Evolutionary conservation across 345 rosid species (phyloP).

Genomic region (Viola odorata): DNA sequence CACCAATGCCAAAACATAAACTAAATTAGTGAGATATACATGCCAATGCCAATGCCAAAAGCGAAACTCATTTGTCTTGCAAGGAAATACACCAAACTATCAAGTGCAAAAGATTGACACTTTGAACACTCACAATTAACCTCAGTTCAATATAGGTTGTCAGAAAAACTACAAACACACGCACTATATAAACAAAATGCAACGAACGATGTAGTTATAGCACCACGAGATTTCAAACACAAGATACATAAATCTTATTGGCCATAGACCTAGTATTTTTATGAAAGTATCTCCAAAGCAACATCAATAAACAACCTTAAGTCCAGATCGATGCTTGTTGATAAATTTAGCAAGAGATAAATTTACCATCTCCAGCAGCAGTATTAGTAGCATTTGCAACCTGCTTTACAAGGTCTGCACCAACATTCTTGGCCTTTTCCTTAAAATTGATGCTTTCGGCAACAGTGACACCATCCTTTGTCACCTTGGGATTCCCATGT

Average conservation of each 20-base stretch:
- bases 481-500: slow-evolving; percentile 61
- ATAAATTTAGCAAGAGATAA: too few relatives aligned
- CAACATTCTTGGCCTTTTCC: slow-evolving; percentile 58
- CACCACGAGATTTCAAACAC: too few relatives aligned
- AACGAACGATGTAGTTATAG: too few relatives aligned
- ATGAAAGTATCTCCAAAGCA: slow-evolving; percentile 11
- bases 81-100: not conserved
- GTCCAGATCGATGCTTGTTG: slow-evolving; percentile 78
- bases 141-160: too few relatives aligned
- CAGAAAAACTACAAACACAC: too few relatives aligned
- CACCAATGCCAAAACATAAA: slow-evolving; percentile 34
- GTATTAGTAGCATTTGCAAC: slow-evolving; percentile 10
- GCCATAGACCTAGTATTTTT: too few relatives aligned
- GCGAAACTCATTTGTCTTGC: not conserved
- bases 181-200: too few relatives aligned
- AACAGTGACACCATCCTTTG: slow-evolving; percentile 92
- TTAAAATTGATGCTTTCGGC: slow-evolving; percentile 76
- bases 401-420: slow-evolving; percentile 1
- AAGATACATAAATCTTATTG: too few relatives aligned
- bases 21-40: not conserved
- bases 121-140: too few relatives aligned
- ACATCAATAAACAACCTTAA: slow-evolving; percentile 43
- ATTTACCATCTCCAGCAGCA: not conserved
- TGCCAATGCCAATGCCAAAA: not conserved
- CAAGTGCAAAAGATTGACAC: not conserved